These are phyloP conservation scores for Tulasnella sp. DNA, from an alignment of 768 basidiomycete species.

Conservation along the genomic window DNA sequence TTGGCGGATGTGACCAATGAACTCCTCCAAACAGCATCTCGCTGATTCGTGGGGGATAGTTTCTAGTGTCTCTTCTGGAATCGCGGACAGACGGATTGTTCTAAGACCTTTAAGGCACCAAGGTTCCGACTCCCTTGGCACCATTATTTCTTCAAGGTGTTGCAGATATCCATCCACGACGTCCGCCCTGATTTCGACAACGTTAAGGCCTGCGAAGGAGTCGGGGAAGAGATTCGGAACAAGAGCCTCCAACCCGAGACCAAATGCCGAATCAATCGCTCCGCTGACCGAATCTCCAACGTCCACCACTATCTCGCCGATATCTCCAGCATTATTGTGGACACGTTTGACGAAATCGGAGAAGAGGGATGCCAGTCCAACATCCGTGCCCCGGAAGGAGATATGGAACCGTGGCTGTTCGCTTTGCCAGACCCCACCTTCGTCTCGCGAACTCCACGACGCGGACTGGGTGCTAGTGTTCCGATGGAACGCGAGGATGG, in stretches of 20 bases:
- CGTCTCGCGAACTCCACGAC: too few relatives aligned
- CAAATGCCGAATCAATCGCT: too few relatives aligned
- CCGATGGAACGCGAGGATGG: too few relatives aligned
- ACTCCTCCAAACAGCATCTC: not conserved
- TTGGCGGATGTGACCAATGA: not conserved
- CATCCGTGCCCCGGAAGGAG: too few relatives aligned
- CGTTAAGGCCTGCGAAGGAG: not conserved
- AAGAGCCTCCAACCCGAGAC: not conserved
- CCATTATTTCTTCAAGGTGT: not conserved
- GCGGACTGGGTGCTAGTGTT: too few relatives aligned
- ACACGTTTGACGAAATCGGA: too few relatives aligned
- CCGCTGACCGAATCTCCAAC: too few relatives aligned
- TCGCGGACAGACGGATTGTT: not conserved
- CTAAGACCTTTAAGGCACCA: not conserved
- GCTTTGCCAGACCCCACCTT: too few relatives aligned
- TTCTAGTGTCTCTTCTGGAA: not conserved
- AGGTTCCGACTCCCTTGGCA: not conserved
- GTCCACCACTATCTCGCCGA: too few relatives aligned
- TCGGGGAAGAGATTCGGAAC: not conserved
- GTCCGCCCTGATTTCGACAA: not conserved
- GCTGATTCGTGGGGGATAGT: not conserved
- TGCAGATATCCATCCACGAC: not conserved
- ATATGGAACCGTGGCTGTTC: too few relatives aligned
- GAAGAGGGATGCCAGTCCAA: too few relatives aligned
- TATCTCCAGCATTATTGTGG: too few relatives aligned